These are phyloP conservation scores for Xerocomellus dryophilus DNA, from an alignment of 768 basidiomycete genomes.

Conservation along the genomic window DNA sequence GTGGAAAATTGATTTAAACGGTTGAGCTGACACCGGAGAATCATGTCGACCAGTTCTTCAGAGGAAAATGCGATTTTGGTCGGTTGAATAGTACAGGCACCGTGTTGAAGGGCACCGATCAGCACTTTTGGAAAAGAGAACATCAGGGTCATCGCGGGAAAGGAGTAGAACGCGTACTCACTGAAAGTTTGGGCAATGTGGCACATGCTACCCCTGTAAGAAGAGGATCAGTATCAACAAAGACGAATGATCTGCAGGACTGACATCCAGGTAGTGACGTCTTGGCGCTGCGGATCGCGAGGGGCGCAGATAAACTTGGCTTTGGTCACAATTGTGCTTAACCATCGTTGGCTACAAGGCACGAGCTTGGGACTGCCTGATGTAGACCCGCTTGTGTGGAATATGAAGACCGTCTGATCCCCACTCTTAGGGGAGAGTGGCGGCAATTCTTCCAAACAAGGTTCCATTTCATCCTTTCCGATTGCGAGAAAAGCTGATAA, in stretches of 20 bases:
- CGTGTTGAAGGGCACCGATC: conserved; percentile 67
- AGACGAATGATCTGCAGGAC: conserved; percentile 30
- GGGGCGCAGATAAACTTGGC: conserved; percentile 51
- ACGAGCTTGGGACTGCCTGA: conserved; percentile 83
- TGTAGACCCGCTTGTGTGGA: conserved; percentile 81
- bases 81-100: conserved; percentile 69
- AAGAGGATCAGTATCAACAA: conserved; percentile 34
- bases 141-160: conserved; percentile 20
- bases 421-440: conserved; percentile 35
- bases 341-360: conserved; percentile 65
- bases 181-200: conserved; percentile 78
- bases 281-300: conserved; percentile 49
- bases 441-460: conserved; percentile 41
- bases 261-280: conserved; percentile 73
- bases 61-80: conserved; percentile 62
- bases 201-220: conserved; percentile 74
- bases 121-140: conserved; percentile 45
- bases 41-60: conserved; percentile 70
- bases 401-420: conserved; percentile 58
- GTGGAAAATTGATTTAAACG: conserved; percentile 73
- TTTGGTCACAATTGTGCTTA: conserved; percentile 60
- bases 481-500: conserved; percentile 48
- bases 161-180: conserved; percentile 38
- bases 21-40: conserved; percentile 62
- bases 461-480: conserved; percentile 38